Base-by-base conservation (phyloP, 1,284 basidiomycete species). In the Fomitopsis schrenkii region DNA sequence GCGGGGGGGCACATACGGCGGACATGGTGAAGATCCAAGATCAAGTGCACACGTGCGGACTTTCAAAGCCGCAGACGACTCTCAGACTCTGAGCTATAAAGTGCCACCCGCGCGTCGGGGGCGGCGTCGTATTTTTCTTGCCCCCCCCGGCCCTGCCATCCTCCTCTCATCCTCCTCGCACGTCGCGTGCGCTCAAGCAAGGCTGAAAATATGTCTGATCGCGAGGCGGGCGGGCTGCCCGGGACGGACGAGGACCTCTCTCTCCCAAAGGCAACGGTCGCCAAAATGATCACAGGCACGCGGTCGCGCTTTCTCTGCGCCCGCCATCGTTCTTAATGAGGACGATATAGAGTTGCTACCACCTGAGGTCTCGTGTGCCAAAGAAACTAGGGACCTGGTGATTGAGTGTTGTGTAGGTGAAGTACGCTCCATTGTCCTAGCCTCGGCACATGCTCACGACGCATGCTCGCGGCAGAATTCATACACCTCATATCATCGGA, bases 321-420 rank as follows among this genome's bases (percentile, higher is more conserved):
- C 57, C 55, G 22, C 40, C 50, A 33, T 52, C 40, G 53, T 35
- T 59, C 38, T 22, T 46, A 58, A 26, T 22, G 30, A 41, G 52
- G 40, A 33, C 15, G 52, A 52, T 54, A n/a, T 73, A 97, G 96
- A 99, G 71, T 79, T 97, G 65, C 83, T 98, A 28, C 95, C 96
- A 15, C 85, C 79, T 64, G 97, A 98, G 67, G 83, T 98, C n/a
- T 82, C 86, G 30, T 97, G 95, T 72, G 87, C 96, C 35, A 98
- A 97, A 76, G 97, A 98, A 68, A 97, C 96, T 61, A 89, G 95
- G 70, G 97, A 98, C 80, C 78, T 98, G 61, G 90, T 99, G 56
- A 95, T 97, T 75, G 95, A 98, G 77, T 98, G 95, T 74, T 98
- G 97, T 84, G 94, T 98, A 85, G 95, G 95, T 95, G 79, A 83